Conservation (phyloP, 352 stramenopile species). For the Albugo candida region DNA sequence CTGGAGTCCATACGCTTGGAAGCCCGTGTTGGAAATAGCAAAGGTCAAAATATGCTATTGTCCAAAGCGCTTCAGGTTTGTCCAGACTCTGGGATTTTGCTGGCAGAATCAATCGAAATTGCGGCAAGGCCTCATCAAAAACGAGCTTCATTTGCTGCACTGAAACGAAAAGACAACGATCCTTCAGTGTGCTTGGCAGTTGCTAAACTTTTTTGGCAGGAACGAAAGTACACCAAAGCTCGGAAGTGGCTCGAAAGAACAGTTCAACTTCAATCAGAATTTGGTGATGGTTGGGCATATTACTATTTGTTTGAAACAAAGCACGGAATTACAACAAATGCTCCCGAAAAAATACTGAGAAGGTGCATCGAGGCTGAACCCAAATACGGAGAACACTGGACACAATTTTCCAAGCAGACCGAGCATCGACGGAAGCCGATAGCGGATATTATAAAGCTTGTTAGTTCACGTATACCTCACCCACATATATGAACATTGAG, state of each 20-base stretch:
- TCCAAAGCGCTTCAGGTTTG: slow-evolving; percentile 95
- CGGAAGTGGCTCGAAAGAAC: slow-evolving; percentile 97
- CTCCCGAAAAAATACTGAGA: slow-evolving; percentile 58
- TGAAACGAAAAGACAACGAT: slow-evolving; percentile 97
- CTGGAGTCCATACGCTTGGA: slow-evolving; percentile 92
- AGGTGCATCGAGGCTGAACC: slow-evolving; percentile 84
- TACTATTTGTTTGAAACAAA: slow-evolving; percentile 96
- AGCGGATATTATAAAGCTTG: slow-evolving; percentile 49
- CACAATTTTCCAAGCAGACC: slow-evolving; percentile 83
- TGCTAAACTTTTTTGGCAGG: slow-evolving; percentile 90
- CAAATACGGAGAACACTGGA: slow-evolving; percentile 92
- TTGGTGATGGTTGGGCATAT: slow-evolving; percentile 93
- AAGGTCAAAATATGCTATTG: slow-evolving; percentile 91
- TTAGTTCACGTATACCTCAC: slow-evolving; percentile 42
- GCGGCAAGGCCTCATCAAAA: slow-evolving; percentile 91
- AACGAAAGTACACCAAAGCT: slow-evolving; percentile 89
- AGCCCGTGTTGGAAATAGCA: slow-evolving; percentile 78
- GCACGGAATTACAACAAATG: slow-evolving; percentile 54
- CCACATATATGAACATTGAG: no score
- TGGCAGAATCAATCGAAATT: slow-evolving; percentile 91
- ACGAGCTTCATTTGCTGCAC: slow-evolving; percentile 85
- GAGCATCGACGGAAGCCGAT: slow-evolving; percentile 71
- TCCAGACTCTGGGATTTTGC: slow-evolving; percentile 86
- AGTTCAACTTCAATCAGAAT: slow-evolving; percentile 87
- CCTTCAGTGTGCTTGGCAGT: slow-evolving; percentile 91